Base-by-base conservation (phyloP, 2,329 filamentous ascomycete species). In the Cytospora chrysosperma region DNA sequence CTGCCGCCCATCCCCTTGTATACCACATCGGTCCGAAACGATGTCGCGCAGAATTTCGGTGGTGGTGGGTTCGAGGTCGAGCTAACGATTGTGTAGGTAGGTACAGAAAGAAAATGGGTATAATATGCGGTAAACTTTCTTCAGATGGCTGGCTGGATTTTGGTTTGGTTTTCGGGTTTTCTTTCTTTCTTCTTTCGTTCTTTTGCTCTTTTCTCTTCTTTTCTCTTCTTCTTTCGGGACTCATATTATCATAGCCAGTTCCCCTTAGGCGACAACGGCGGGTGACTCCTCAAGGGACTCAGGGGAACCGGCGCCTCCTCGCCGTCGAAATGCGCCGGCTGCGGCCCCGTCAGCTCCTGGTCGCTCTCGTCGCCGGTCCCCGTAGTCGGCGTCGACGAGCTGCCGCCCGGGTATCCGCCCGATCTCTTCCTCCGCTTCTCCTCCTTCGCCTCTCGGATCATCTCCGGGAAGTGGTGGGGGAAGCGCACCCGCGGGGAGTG, bases 231-330 rank as follows among this genome's bases (percentile, higher is more conserved):
- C 19, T 17, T 4, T 12, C 13, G 7, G 17, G 26, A 15, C 9
- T 34, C 24, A 3, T 24, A 5, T 26, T 19, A 1, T 65, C 30
- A 65, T 17, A 65, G 30, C 63, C 63, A 65, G 2, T 59, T 40
- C 7, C 34, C 54, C 27, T 26, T 59, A 10, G 56, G 56, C 4
- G 59, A 56, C 21, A 63, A 3, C 3, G 64, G 61, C 9, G 64
- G 64, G 15, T 65, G 53, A 19, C 57, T 65, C n/a, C 53, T 30
- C 47, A 65, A 28, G 5, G 64, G 64, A 34, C 64, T 65, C 15
- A 65, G 26, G 8, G 64, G 64, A 47, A 53, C 61, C 10, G 54
- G 57, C 49, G 52, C n/a, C 26, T 47, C 49, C 12, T 43, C 50
- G 2, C 9, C 34, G 15, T 49, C 10, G 15, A 17, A 26, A 0